Base-by-base conservation (phyloP, 352 stramenopile species). In the Discostella stelligera region DNA sequence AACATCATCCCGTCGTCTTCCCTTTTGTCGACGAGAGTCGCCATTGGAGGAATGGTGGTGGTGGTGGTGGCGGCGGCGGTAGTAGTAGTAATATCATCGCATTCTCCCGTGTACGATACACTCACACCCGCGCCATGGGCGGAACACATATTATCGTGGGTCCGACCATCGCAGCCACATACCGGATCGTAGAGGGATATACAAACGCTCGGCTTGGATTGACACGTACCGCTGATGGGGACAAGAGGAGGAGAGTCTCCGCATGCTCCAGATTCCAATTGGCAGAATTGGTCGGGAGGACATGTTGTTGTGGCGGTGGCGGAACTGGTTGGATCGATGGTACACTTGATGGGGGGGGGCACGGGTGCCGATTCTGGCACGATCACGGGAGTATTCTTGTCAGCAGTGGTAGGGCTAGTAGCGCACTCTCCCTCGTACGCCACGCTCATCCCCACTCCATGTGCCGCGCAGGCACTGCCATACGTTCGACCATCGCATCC, bases 161-260 rank as follows among this genome's bases (percentile, higher is more conserved):
- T 61, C 23, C 39, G 53, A 23, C 53, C 53, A 61, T 61, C 53
- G 25, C 53, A 61, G 25, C 53, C 53, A 61, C 53, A 61, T 37
- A 61, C 53, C 13, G 53, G 53, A 27, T 46, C 46, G 23, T 41
- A 61, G 20, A 44, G 4, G 23, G 39, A 23, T 21, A 20, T 27
- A 25, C 53, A 61, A 4, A 61, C 23, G 30, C 14, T 5, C 4
- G 53, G 53, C 53, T 61, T 46, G 53, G 21, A 18, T 61, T 41
- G 25, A 23, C 53, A 61, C 46, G 23, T 46, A 16, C 53, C 53
- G 5, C 27, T 2, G 27, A 32, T 32, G 27, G 5, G 2, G 25
- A 23, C 30, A 44, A 21, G 0, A 14, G 7, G 4, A 10, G 37
- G 1, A 44, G 37, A 14, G 7, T 44, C 37, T 1, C 2, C 13